Percentiles rank a stretch among this genome's conserved stretches.
phyloP scores from a whole-genome alignment of 2,329 filamentous ascomycete genomes.

The Cladosporium phlei region DNA sequence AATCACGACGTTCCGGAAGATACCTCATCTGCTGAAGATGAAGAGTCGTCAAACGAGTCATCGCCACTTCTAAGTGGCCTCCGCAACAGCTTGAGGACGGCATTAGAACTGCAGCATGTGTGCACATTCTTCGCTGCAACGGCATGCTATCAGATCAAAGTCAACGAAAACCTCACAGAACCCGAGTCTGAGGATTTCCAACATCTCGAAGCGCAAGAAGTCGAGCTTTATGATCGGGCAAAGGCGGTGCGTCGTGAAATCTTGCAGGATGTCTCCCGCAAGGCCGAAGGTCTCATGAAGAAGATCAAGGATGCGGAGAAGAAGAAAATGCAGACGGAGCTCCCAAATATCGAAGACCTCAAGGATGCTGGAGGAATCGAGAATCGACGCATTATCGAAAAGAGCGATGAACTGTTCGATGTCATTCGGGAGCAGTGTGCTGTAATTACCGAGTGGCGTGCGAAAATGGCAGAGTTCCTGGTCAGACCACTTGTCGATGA shows the following conservation, averaged over 20 bases:
- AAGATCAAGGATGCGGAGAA: slow-evolving; percentile 45
- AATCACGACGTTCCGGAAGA: slow-evolving; percentile 11
- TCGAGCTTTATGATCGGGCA: slow-evolving; percentile 68
- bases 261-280: slow-evolving; percentile 54
- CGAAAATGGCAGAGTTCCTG: slow-evolving; percentile 66
- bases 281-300: slow-evolving; percentile 61
- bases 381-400: slow-evolving; percentile 60
- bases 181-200: slow-evolving; percentile 65
- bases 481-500: slow-evolving; percentile 75
- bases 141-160: slow-evolving; percentile 77
- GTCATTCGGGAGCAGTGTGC: slow-evolving; percentile 68
- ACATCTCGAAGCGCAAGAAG: slow-evolving; percentile 64
- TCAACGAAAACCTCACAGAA: slow-evolving; percentile 58
- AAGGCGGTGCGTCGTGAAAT: slow-evolving; percentile 75
- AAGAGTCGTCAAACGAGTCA: slow-evolving; percentile 28
- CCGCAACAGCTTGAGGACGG: slow-evolving; percentile 63
- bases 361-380: slow-evolving; percentile 65
- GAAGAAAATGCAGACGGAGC: slow-evolving; percentile 53
- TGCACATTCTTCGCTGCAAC: slow-evolving; percentile 82
- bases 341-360: slow-evolving; percentile 43
- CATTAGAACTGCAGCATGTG: slow-evolving; percentile 75
- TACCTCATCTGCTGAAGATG: slow-evolving; percentile 28
- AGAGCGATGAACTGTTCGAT: slow-evolving; percentile 59
- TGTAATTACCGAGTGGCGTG: slow-evolving; percentile 69
- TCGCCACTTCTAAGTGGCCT: slow-evolving; percentile 23